phyloP scores from a whole-genome alignment of 306 rosid species.

The Acmispon strigosus region DNA sequence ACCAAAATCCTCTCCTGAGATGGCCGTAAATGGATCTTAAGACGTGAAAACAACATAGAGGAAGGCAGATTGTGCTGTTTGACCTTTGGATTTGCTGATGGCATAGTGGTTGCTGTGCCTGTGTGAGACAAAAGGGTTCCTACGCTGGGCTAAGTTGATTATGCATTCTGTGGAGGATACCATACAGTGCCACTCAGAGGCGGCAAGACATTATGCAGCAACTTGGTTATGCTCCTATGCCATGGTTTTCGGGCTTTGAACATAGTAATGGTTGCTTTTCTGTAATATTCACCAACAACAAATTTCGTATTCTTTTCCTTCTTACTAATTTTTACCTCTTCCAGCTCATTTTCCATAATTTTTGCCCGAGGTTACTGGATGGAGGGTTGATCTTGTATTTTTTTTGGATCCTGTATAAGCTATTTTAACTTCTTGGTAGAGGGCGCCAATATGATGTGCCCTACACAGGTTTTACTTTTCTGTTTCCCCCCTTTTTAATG shows the following conservation, averaged over 20 bases:
- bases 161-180: slow-evolving; percentile 31
- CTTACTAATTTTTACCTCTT: slow-evolving; percentile 19
- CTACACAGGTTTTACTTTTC: slow-evolving; percentile 24
- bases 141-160: slow-evolving; percentile 16
- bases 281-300: slow-evolving; percentile 58
- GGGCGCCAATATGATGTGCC: slow-evolving; percentile 40
- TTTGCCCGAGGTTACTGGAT: slow-evolving; percentile 18
- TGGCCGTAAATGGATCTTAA: slow-evolving; percentile 79
- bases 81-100: slow-evolving; percentile 37
- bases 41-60: slow-evolving; percentile 12
- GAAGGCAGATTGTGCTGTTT: slow-evolving; percentile 21
- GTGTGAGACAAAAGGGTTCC: slow-evolving; percentile 12
- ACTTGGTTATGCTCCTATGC: slow-evolving; percentile 28
- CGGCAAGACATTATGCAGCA: slow-evolving; percentile 27
- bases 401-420: not conserved
- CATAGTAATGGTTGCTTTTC: slow-evolving; percentile 48
- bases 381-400: slow-evolving; percentile 9
- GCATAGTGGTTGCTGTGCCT: slow-evolving; percentile 30
- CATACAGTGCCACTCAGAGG: slow-evolving; percentile 38
- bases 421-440: slow-evolving; percentile 23
- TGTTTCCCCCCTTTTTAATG: slow-evolving; percentile 12
- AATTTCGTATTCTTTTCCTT: slow-evolving; percentile 32
- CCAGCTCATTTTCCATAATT: slow-evolving; percentile 19
- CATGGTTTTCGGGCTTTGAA: slow-evolving; percentile 34
- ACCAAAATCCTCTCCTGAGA: slow-evolving; percentile 82